Base-by-base conservation (phyloP, 805 yeast species). In the Candida adriatica region DNA sequence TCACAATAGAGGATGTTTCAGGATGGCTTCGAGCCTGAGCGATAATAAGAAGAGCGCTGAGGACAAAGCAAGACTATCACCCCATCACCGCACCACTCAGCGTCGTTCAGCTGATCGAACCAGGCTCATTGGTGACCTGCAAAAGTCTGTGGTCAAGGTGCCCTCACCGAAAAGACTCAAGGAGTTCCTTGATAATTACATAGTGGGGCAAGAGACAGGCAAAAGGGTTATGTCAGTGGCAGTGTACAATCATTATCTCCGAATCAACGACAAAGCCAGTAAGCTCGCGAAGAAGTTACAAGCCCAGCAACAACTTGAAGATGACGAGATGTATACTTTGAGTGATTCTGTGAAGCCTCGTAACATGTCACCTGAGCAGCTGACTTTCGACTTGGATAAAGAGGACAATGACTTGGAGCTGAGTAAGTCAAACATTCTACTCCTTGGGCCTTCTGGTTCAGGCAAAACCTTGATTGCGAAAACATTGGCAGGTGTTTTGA, bases 401-500 rank as follows among this genome's bases (percentile, higher is more conserved):
- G 45, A 45, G 13, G 66, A 61, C 31, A 63, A 61, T 1, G 59
- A 59, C 27, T 56, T 71, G n/a, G 69, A 66, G 28, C 46, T 73
- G 27, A 73, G 71, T 31, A 74, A 74, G 39, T 69, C 79, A 18
- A 75, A 75, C 49, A 66, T 75, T 2, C 43, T 74, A 27, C 51
- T 74, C 2, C 51, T 75, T 7, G 81, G 81, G 0, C 81, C 81
- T 0, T 69, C 77, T 6, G 81, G 81, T 1, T 67, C 77, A 3
- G 80, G 81, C 13, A 75, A 74, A 46, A 75, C 81, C 1, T 46
- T 73, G 11, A 56, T 74, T 21, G 79, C 79, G 1, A 61, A 66
- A 26, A 70, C 77, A 0, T 50, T 74, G 26, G 79, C 80, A 1
- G 60, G 59, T 23, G 55, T 64, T 1, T 46, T 74, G 25, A 66